These are phyloP conservation scores for Staphylotrichum longicolle DNA, from an alignment of 495 filamentous ascomycete species.

Conservation along the genomic window DNA sequence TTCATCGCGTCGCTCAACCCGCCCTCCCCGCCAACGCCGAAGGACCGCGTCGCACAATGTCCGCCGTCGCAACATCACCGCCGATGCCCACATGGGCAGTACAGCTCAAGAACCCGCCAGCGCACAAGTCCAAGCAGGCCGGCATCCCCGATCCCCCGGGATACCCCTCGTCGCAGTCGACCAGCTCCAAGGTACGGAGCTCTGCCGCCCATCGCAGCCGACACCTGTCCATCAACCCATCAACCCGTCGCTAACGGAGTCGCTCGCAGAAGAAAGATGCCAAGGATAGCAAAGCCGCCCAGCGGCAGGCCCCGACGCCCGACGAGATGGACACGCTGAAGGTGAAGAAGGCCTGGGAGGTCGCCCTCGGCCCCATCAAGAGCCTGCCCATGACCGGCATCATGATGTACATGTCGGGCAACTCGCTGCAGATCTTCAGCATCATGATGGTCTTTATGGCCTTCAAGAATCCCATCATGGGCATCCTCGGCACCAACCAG, in stretches of 20 bases:
- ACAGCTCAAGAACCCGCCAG: constrained; percentile 67
- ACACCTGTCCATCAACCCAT: not conserved
- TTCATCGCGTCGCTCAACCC: not conserved
- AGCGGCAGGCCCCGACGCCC: constrained; percentile 57
- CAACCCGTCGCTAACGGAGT: not conserved
- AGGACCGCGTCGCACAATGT: constrained; percentile 21
- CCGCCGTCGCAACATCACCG: constrained; percentile 21
- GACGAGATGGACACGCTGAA: constrained; percentile 92
- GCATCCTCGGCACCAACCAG: constrained; percentile 70
- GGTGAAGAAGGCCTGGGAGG: constrained; percentile 98
- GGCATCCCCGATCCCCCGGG: constrained; percentile 84
- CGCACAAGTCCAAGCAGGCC: constrained; percentile 53
- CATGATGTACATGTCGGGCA: constrained; percentile 99
- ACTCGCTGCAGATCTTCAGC: constrained; percentile 96
- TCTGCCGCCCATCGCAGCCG: not conserved
- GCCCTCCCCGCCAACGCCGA: not conserved
- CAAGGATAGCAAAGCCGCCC: constrained; percentile 44
- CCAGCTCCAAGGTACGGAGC: constrained; percentile 53
- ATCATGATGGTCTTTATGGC: constrained; percentile 99
- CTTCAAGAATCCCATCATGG: constrained; percentile 93
- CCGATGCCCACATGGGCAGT: constrained; percentile 74
- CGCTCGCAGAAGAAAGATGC: constrained; percentile 42
- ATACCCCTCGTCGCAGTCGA: constrained; percentile 56
- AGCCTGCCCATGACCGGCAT: constrained; percentile 95
- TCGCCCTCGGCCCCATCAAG: constrained; percentile 92